Base-by-base conservation (phyloP, 2,329 filamentous ascomycete species). In the Talaromyces rugulosus region DNA sequence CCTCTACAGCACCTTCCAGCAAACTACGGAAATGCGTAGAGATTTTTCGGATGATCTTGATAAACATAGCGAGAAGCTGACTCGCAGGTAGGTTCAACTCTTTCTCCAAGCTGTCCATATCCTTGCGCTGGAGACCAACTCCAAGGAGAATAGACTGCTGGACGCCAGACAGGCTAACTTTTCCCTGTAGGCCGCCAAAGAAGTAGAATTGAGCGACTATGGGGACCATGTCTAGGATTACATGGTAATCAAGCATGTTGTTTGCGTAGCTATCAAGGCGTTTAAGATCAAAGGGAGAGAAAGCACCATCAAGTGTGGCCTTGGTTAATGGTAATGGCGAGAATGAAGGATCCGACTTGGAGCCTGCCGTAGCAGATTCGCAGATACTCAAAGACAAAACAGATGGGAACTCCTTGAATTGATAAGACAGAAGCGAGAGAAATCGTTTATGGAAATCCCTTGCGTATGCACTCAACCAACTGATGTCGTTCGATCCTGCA, bases 241-340 rank as follows among this genome's bases (percentile, higher is more conserved):
- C 93, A 72, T 97, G 96, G 80, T 98, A 96, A 77, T 99, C 96
- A 50, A 99, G 87, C 84, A 97, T 90, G 77, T 96, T 96, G 77
- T 96, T 96, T 16, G 95, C 91, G 70, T 99, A 99, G 51, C 90
- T 93, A 73, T 97, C 94, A 3, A 99, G 83, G 31, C 95, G 89
- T 81, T 98, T 98, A 65, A 97, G 85, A 74, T 99, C 95, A 74
- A 95, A 98, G 0, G 95, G 93, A 3, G 91, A 92, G 75, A 99
- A 85, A 2, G 89, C 76, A 16, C 82, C 80, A 70, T 97, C 93
- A 6, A 99, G 84, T 64, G 93, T 89, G 0, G 78, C 66, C 77
- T 96, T 96, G 12, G 81, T 86, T 58, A 99, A 79, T 1, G 86
- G 78, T 3, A 78, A 75, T 0, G 82, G 74, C 59, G 81, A 74